phyloP scores from a whole-genome alignment of 2,329 filamentous ascomycete species.

The Cladosporium cucumerinum region DNA sequence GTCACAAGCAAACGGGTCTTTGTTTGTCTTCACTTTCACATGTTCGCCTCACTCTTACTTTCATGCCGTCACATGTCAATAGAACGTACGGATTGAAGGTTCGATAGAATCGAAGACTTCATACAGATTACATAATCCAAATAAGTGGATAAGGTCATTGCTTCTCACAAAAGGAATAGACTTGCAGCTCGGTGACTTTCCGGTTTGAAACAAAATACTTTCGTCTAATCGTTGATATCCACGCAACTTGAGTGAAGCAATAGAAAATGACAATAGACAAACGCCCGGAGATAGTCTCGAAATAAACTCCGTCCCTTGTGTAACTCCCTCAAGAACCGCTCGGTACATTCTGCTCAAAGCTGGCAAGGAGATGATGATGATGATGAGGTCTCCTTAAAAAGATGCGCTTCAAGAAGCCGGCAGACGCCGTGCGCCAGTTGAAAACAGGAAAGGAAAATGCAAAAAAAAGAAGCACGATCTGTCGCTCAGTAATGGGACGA shows the following conservation, averaged over 20 bases:
- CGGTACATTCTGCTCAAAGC: slow-evolving; percentile 7
- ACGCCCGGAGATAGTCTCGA: background rate
- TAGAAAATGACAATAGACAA: background rate
- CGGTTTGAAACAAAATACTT: slow-evolving; percentile 10
- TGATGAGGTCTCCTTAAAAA: background rate
- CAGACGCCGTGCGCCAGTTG: slow-evolving; percentile 1
- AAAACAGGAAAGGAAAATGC: background rate
- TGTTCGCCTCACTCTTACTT: background rate
- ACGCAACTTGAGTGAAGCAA: background rate
- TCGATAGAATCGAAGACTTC: background rate
- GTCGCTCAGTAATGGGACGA: background rate
- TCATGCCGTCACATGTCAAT: background rate
- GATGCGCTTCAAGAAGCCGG: background rate
- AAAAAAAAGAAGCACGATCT: background rate
- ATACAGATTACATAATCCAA: background rate
- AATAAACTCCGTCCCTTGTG: background rate
- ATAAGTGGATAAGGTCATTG: background rate
- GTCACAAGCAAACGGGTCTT: background rate
- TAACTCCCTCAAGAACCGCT: background rate
- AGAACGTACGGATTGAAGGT: background rate
- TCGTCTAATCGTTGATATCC: slow-evolving; percentile 14
- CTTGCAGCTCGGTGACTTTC: background rate
- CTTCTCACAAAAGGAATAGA: background rate
- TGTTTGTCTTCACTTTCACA: slow-evolving; percentile 3
- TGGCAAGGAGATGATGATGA: background rate